These are phyloP conservation scores for Coprinopsis cinerea DNA, from an alignment of 768 basidiomycete species.

Conservation along the genomic window DNA sequence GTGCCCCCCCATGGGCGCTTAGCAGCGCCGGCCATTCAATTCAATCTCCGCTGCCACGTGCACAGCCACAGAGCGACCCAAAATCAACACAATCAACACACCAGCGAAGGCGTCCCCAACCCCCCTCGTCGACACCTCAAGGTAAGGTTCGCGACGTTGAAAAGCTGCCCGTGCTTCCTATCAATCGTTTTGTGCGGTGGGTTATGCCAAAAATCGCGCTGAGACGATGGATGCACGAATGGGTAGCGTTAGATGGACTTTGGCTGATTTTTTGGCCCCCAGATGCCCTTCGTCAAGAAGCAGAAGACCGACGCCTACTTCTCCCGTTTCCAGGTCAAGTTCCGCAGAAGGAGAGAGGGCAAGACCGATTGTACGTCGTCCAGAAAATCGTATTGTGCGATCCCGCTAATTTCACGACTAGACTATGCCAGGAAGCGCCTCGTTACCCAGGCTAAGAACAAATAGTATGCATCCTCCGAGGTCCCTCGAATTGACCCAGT, in stretches of 20 bases:
- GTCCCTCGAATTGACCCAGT: neutral
- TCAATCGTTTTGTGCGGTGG: too few relatives aligned
- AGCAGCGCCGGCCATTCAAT: too few relatives aligned
- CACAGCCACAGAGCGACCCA: too few relatives aligned
- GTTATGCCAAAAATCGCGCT: neutral
- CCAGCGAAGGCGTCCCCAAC: too few relatives aligned
- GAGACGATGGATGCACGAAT: constrained; percentile 3
- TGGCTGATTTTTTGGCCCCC: constrained; percentile 4
- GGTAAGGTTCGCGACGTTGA: too few relatives aligned
- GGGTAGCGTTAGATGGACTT: neutral
- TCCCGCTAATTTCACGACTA: constrained; percentile 24
- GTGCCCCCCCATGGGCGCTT: too few relatives aligned
- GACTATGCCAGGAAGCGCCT: constrained; percentile 98
- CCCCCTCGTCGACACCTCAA: too few relatives aligned
- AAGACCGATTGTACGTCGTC: constrained; percentile 87
- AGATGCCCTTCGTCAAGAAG: constrained; percentile 98
- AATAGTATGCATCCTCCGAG: constrained; percentile 62
- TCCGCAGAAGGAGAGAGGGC: constrained; percentile 94
- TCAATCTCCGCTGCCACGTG: too few relatives aligned
- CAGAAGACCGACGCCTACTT: constrained; percentile 97
- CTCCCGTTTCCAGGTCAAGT: constrained; percentile 98
- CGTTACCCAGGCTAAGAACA: constrained; percentile 98
- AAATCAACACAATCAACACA: too few relatives aligned
- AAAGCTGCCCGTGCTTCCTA: too few relatives aligned
- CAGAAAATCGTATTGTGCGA: neutral